Percentiles rank a stretch among this genome's conserved stretches.
Evolutionary conservation across 2,329 filamentous ascomycete genomes (phyloP).

Genomic region (Nigrospora osmanthi): DNA sequence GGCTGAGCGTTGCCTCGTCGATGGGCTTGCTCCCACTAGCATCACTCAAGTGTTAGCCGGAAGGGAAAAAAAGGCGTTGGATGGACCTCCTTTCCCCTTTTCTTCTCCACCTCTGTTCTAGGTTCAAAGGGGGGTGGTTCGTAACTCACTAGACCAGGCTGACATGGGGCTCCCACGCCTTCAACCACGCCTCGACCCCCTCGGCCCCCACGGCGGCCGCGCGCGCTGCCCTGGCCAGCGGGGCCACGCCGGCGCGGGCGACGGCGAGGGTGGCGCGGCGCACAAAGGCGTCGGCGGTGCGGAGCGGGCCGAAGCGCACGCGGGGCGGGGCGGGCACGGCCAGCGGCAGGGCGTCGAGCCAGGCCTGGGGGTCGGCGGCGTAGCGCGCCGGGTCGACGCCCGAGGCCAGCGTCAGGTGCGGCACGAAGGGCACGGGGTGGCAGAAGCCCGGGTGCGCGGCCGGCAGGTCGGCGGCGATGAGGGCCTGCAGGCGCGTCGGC

Average conservation of each 20-base stretch:
- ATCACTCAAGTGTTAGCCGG: background rate
- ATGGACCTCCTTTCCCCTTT: background rate
- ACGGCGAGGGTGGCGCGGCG: slow-evolving; percentile 20
- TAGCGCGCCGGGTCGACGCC: slow-evolving; percentile 14
- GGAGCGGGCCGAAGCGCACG: slow-evolving; percentile 13
- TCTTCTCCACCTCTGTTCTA: background rate
- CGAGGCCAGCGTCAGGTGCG: slow-evolving; percentile 22
- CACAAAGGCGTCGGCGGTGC: slow-evolving; percentile 17
- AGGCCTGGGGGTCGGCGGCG: slow-evolving; percentile 14
- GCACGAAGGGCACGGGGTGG: slow-evolving; percentile 9
- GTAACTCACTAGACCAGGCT: slow-evolving; percentile 24
- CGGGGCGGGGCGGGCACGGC: slow-evolving; percentile 4
- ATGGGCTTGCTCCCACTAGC: slow-evolving; percentile 17
- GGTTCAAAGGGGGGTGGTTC: no score
- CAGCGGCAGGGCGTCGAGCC: slow-evolving; percentile 17
- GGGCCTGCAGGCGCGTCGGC: slow-evolving; percentile 4
- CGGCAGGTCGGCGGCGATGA: slow-evolving; percentile 7
- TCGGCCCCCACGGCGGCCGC: slow-evolving; percentile 14
- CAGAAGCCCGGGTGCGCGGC: no score
- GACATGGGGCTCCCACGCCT: slow-evolving; percentile 20
- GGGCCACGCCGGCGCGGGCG: slow-evolving; percentile 10
- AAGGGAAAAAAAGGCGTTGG: background rate
- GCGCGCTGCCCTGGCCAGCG: slow-evolving; percentile 15
- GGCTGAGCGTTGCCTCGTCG: slow-evolving; percentile 11
- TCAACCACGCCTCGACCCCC: slow-evolving; percentile 18